phyloP scores from a whole-genome alignment of 805 yeast species.

The Maudiozyma turicensis region DNA sequence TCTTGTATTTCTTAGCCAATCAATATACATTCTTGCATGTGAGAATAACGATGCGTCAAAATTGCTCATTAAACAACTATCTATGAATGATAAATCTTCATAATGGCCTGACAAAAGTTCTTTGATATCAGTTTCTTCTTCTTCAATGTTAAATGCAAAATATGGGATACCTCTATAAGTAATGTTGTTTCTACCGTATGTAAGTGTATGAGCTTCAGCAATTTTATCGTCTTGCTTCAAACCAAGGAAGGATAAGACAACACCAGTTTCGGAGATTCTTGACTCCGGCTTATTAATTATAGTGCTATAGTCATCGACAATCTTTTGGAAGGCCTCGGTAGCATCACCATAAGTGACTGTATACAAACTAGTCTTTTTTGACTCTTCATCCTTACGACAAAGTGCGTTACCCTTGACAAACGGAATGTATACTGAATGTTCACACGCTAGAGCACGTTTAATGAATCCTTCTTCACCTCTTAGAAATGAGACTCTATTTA shows the following conservation, averaged over 20 bases:
- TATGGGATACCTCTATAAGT: conserved; percentile 51
- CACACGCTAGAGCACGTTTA: conserved; percentile 33
- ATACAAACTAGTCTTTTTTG: background rate
- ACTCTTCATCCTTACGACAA: background rate
- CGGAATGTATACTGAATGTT: conserved; percentile 34
- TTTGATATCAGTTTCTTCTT: background rate
- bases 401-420: conserved; percentile 27
- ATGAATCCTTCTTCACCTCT: conserved; percentile 43
- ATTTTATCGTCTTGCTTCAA: conserved; percentile 2
- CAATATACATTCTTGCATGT: conserved; percentile 74
- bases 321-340: background rate
- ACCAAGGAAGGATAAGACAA: conserved; percentile 21
- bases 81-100: conserved; percentile 5
- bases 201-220: background rate
- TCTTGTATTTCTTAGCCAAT: conserved; percentile 68
- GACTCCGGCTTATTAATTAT: conserved; percentile 8
- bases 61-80: conserved; percentile 16
- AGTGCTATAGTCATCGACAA: background rate
- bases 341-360: background rate
- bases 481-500: conserved; percentile 50
- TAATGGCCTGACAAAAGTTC: conserved; percentile 1
- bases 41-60: conserved; percentile 60
- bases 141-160: conserved; percentile 48
- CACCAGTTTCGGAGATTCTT: conserved; percentile 10
- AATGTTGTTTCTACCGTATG: conserved; percentile 31